Conservation (phyloP, 352 stramenopile species). For the Pythium myriotylum region DNA sequence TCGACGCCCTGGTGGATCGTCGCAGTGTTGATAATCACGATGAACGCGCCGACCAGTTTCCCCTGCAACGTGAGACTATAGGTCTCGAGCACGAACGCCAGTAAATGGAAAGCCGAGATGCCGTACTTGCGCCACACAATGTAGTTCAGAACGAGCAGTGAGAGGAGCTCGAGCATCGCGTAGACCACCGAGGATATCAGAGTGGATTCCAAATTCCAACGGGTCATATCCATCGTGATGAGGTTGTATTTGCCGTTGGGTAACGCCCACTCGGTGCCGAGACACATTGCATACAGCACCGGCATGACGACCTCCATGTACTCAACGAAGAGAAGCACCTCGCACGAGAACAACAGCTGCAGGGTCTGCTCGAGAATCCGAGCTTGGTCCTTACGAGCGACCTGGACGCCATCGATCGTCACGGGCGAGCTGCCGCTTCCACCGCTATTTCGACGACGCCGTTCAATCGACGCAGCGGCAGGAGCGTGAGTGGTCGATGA, state of each 20-base stretch:
- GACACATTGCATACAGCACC: conserved; percentile 14
- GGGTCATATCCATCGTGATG: not conserved
- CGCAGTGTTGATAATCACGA: conserved; percentile 23
- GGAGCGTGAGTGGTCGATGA: too few species aligned
- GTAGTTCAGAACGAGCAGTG: conserved; percentile 33
- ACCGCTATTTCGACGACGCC: too few species aligned
- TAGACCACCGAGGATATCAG: conserved; percentile 21
- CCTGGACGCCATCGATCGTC: conserved; percentile 23
- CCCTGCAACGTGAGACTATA: conserved; percentile 37
- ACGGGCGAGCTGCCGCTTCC: not conserved
- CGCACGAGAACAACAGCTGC: conserved; percentile 29
- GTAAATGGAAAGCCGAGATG: conserved; percentile 28
- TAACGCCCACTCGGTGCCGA: conserved; percentile 8
- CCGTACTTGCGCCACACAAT: conserved; percentile 32
- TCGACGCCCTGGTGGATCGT: conserved; percentile 23
- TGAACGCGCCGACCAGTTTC: conserved; percentile 38
- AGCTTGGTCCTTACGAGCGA: conserved; percentile 26
- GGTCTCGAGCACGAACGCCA: conserved; percentile 41
- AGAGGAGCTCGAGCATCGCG: conserved; percentile 35
- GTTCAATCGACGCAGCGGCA: too few species aligned
- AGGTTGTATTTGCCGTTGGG: conserved; percentile 23
- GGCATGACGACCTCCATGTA: conserved; percentile 30
- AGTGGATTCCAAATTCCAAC: not conserved
- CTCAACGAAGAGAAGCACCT: conserved; percentile 36
- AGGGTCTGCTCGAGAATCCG: conserved; percentile 32